phyloP scores from a whole-genome alignment of 805 yeast species.

The Ogataea populi-albae region DNA sequence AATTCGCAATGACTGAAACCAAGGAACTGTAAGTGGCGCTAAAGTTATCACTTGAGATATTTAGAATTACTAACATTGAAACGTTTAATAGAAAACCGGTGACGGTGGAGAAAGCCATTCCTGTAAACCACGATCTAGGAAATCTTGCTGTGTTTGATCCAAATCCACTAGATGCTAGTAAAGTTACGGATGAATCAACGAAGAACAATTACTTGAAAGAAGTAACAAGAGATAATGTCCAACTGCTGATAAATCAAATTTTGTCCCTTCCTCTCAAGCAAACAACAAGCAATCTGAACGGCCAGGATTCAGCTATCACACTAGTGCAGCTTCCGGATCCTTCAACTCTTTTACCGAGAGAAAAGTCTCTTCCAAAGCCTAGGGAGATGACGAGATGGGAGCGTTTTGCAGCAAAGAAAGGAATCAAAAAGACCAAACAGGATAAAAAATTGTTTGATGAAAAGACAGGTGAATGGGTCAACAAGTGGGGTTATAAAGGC shows the following conservation, averaged over 20 bases:
- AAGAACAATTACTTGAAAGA: conserved; percentile 63
- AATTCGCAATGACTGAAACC: conserved; percentile 11
- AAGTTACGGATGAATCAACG: conserved; percentile 49
- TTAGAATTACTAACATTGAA: conserved; percentile 5
- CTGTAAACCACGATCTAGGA: conserved; percentile 86
- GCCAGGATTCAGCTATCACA: conserved; percentile 71
- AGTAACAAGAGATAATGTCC: conserved; percentile 87
- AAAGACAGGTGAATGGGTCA: conserved; percentile 90
- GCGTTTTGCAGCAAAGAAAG: conserved; percentile 91
- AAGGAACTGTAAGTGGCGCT: conserved; percentile 24
- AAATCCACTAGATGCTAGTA: conserved; percentile 71
- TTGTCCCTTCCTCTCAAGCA: conserved; percentile 85
- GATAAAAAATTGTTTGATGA: conserved; percentile 92
- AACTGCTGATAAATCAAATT: conserved; percentile 84
- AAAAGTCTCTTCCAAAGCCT: conserved; percentile 89
- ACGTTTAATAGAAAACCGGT: conserved; percentile 52
- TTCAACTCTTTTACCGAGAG: conserved; percentile 81
- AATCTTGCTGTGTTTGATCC: conserved; percentile 87
- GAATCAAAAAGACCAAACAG: conserved; percentile 86
- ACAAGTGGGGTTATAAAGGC: conserved; percentile 98
- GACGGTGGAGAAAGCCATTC: conserved; percentile 87
- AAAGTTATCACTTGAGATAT: not conserved
- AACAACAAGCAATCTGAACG: conserved; percentile 53
- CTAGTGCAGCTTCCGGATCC: conserved; percentile 85
- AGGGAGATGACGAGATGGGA: conserved; percentile 97